Conservation (phyloP, 2,329 filamentous ascomycete species). For the Scopulariopsis brevicaulis region DNA sequence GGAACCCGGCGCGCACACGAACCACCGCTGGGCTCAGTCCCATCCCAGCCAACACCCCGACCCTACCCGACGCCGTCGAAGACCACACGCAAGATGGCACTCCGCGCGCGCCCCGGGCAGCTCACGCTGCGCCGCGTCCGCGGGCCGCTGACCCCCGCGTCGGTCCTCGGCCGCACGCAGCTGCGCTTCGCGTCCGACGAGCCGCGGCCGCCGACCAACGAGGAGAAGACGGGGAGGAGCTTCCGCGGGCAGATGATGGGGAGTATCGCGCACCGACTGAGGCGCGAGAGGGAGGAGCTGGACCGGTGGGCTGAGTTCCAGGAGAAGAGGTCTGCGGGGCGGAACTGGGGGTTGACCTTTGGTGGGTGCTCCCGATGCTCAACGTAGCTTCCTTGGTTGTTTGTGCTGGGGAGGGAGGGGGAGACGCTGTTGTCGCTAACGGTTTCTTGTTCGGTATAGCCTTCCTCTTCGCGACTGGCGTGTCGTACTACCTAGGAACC, state of each 20-base stretch:
- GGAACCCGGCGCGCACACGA: background rate
- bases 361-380: slow-evolving; percentile 22
- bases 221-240: slow-evolving; percentile 24
- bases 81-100: background rate
- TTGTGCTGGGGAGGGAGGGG: background rate
- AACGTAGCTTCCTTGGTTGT: background rate
- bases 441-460: slow-evolving; percentile 20
- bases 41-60: background rate
- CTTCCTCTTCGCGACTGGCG: slow-evolving; percentile 36
- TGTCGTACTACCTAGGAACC: slow-evolving; percentile 49
- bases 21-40: background rate
- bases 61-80: background rate
- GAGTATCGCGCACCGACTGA: slow-evolving; percentile 42
- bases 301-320: slow-evolving; percentile 32
- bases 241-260: slow-evolving; percentile 51
- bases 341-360: slow-evolving; percentile 42
- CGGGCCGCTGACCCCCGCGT: background rate
- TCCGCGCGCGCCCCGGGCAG: slow-evolving; percentile 1
- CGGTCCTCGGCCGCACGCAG: background rate
- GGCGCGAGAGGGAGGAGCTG: slow-evolving; percentile 41
- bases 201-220: slow-evolving; percentile 15
- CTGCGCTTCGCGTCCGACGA: slow-evolving; percentile 3
- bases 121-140: background rate
- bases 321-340: slow-evolving; percentile 21
- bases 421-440: background rate